Conservation (phyloP, 2,329 filamentous ascomycete genomes). For the Fusarium verticillioides region DNA sequence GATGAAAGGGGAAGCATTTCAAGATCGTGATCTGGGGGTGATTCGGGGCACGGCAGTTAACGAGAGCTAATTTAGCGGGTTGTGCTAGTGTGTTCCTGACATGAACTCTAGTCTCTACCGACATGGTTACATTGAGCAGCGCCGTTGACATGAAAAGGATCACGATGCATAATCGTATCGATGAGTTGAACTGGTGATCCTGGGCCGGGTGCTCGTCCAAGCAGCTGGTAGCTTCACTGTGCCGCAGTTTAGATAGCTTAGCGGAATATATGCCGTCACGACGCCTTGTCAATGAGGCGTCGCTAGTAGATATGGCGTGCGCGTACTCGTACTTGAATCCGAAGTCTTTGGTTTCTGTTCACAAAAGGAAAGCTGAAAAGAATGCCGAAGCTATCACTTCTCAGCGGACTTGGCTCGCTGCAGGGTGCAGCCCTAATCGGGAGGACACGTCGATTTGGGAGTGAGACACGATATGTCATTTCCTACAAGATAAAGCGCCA, state of each 20-base stretch:
- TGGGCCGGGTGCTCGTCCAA: not conserved
- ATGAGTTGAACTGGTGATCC: not conserved
- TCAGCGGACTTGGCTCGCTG: not conserved
- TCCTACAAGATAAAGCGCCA: not conserved
- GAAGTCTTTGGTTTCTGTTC: not conserved
- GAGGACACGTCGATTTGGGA: not conserved
- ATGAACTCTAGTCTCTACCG: not conserved
- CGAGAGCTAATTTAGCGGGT: not conserved
- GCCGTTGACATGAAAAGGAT: not conserved
- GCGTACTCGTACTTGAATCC: not conserved
- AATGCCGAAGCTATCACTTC: not conserved
- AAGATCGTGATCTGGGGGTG: not conserved
- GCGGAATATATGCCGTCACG: not conserved
- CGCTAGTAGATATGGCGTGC: not conserved
- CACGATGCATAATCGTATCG: not conserved
- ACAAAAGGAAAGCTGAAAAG: not conserved
- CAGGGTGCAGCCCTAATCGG: not conserved
- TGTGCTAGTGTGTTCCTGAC: conserved; percentile 1
- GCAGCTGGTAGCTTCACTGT: not conserved
- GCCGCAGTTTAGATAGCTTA: not conserved
- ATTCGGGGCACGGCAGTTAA: not conserved
- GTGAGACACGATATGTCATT: conserved; percentile 6
- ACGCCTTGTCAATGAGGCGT: not conserved
- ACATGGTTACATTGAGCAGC: not conserved
- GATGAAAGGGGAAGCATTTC: not conserved